Conservation (phyloP, 2,329 filamentous ascomycete genomes). For the Neofusicoccum kwambonambiense region DNA sequence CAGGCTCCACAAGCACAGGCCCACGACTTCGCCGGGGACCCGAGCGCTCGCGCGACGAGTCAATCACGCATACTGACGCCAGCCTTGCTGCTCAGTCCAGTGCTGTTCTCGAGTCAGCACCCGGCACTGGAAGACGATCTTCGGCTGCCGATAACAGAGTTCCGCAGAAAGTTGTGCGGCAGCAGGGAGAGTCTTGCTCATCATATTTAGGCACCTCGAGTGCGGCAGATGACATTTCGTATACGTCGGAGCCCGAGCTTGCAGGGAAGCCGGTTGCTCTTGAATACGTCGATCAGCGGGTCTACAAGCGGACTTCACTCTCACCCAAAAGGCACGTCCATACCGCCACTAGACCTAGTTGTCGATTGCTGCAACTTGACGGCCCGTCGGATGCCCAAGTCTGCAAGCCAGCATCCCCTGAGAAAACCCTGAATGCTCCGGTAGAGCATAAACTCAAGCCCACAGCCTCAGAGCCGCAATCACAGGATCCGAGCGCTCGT, state of each 20-base stretch:
- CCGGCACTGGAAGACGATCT: neutral
- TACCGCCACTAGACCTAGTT: neutral
- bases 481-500: slow-evolving; percentile 9
- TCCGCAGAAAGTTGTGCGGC: neutral
- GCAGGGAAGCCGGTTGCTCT: slow-evolving; percentile 3
- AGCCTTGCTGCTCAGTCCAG: neutral
- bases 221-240: slow-evolving; percentile 7
- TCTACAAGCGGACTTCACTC: neutral
- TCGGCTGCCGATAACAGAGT: neutral
- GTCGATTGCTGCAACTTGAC: neutral
- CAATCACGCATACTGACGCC: slow-evolving; percentile 21
- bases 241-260: slow-evolving; percentile 14
- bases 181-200: neutral
- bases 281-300: slow-evolving; percentile 4
- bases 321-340: neutral
- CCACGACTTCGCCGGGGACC: slow-evolving; percentile 32
- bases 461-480: neutral
- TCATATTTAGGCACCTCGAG: neutral
- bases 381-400: neutral
- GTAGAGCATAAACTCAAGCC: neutral
- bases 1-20: slow-evolving; percentile 17
- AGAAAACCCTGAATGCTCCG: neutral
- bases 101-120: neutral
- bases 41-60: slow-evolving; percentile 30
- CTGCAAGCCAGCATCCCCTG: neutral